These are phyloP conservation scores for Cyclanthera cordifolia DNA, from an alignment of 306 rosid species.

Conservation along the genomic window DNA sequence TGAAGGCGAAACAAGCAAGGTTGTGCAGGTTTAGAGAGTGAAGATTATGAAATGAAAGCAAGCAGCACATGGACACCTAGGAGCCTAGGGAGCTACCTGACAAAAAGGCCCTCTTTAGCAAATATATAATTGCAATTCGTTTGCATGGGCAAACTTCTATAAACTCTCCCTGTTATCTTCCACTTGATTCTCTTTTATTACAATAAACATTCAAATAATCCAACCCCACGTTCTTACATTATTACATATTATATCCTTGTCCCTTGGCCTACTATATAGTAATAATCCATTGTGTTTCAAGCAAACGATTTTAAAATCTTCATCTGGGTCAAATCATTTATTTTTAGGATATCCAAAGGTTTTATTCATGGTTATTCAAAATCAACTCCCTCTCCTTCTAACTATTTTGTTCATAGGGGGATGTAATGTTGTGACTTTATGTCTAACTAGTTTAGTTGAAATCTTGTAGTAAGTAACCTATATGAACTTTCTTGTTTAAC, in stretches of 20 bases:
- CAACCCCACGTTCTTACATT: neutral
- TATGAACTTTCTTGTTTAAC: too few species aligned
- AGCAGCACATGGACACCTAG: slow-evolving; percentile 71
- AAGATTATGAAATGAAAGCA: slow-evolving; percentile 49
- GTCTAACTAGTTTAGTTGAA: too few species aligned
- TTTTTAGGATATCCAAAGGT: neutral
- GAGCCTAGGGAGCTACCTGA: slow-evolving; percentile 26
- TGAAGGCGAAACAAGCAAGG: slow-evolving; percentile 58
- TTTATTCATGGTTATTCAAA: neutral
- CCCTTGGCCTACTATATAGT: slow-evolving; percentile 5
- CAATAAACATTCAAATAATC: slow-evolving; percentile 6
- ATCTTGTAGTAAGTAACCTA: too few species aligned
- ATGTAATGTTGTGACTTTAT: too few species aligned
- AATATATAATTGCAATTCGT: neutral
- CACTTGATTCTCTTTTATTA: slow-evolving; percentile 4
- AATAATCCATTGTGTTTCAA: neutral
- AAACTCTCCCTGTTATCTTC: slow-evolving; percentile 2
- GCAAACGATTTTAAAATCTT: neutral
- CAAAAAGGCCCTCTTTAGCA: slow-evolving; percentile 33
- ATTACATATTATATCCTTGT: slow-evolving; percentile 7
- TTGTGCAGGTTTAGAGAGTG: neutral
- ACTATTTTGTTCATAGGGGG: too few species aligned
- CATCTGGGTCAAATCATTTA: neutral
- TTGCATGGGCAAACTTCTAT: slow-evolving; percentile 22
- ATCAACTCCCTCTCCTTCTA: neutral